Base-by-base conservation (phyloP, 2,329 filamentous ascomycete genomes). In the Huntiella bhutanensis region DNA sequence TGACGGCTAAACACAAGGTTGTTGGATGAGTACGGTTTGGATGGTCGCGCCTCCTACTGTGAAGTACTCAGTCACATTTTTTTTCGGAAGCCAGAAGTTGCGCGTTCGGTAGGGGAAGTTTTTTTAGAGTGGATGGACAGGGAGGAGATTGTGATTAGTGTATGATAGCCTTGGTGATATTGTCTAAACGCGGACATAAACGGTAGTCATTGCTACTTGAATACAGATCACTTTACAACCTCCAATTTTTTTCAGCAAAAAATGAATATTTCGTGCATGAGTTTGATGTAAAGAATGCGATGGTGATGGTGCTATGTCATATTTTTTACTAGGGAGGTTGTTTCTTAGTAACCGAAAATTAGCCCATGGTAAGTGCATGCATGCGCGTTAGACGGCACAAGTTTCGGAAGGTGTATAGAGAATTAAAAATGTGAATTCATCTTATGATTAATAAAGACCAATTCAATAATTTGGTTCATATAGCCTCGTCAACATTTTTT, bases 1-100 rank as follows among this genome's bases (percentile, higher is more conserved):
- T 40, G 48, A 33, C 47, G 41, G 43, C 38, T 28, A 32, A n/a
- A 45, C 33, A 17, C 19, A 39, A 54, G 52, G 53, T 28, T 22
- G 37, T 38, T 12, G 41, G 17, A 32, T 38, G 62, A 61, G 60
- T 58, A 62, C 19, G 63, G 22, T 28, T 28, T 28, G 66, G 64
- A 65, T 68, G 67, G 67, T 70, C 65, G 64, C 67, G 67, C 64
- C 53, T 54, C 52, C 40, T 42, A 44, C 46, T 48, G 46, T 41
- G n/a, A 48, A 48, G 43, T 43, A 36, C 36, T 32, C 41, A 17
- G 15, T 17, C 35, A 6, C 11, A 22, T 36, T 13, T 5, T 16
- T 15, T 28, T 36, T 13, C 13, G 15, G 15, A 44, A 36, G 35
- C 43, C 43, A 45, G 43, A 35, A 34, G 35, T 17, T 7, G 13